A percentile compares a stretch with the other conserved stretches of the same genome.
Evolutionary conservation across 2,329 filamentous ascomycete genomes (phyloP).

Genomic region (Exophiala oligosperma): DNA sequence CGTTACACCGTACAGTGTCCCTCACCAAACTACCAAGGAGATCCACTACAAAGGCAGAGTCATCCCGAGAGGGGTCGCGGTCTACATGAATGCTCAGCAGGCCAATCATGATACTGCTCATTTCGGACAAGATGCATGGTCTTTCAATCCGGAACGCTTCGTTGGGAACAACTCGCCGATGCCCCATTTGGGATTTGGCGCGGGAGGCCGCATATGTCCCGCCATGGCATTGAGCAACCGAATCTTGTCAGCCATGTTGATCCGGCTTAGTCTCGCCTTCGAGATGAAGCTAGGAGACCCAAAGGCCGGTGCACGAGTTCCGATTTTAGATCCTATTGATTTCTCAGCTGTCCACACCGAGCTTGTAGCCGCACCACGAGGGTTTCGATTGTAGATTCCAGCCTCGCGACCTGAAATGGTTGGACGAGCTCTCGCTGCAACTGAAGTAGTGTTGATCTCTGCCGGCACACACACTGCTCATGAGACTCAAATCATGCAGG

Average conservation of each 20-base stretch:
- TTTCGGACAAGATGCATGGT: conserved; percentile 7
- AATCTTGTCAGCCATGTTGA: conserved; percentile 5
- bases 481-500: no score
- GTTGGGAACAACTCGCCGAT: not conserved
- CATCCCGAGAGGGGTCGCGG: conserved; percentile 7
- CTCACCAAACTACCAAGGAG: not conserved
- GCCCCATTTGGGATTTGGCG: conserved; percentile 7
- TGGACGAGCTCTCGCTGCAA: not conserved
- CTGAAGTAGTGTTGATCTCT: no score
- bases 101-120: conserved; percentile 4
- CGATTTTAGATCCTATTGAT: not conserved
- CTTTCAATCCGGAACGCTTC: conserved; percentile 8
- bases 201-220: conserved; percentile 4
- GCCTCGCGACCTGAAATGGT: conserved; percentile 1
- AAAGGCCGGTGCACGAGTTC: not conserved
- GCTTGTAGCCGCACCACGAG: not conserved
- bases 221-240: conserved; percentile 5
- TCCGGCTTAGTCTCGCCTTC: conserved; percentile 5
- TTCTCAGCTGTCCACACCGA: conserved; percentile 3
- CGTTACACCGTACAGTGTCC: not conserved
- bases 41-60: not conserved
- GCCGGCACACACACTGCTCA: no score
- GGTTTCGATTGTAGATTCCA: conserved; percentile 1
- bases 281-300: not conserved
- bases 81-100: conserved; percentile 9